These are phyloP conservation scores for Hyaloperonospora brassicae DNA, from an alignment of 352 stramenopile species.

Conservation along the genomic window DNA sequence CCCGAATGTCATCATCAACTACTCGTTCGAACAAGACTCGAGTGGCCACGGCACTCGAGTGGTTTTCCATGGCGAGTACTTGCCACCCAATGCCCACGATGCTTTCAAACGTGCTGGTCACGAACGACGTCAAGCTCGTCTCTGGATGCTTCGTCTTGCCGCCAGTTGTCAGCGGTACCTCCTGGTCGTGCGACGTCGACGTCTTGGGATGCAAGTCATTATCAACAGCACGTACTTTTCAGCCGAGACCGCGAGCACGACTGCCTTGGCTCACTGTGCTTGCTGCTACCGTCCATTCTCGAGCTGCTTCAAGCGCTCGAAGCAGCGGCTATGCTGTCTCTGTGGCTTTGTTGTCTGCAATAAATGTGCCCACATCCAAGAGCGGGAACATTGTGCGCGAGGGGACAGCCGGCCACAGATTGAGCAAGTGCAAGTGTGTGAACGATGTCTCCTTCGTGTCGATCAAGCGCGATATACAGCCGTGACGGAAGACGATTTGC, in stretches of 20 bases:
- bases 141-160: slow-evolving; percentile 26
- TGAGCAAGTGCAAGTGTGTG: slow-evolving; percentile 36
- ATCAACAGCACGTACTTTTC: slow-evolving; percentile 24
- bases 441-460: slow-evolving; percentile 37
- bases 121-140: slow-evolving; percentile 21
- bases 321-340: slow-evolving; percentile 33
- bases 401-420: slow-evolving; percentile 23
- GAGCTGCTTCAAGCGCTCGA: slow-evolving; percentile 21
- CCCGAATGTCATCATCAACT: slow-evolving; percentile 38
- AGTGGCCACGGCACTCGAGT: slow-evolving; percentile 28
- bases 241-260: slow-evolving; percentile 20
- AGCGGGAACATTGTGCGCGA: slow-evolving; percentile 30
- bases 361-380: slow-evolving; percentile 35
- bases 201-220: slow-evolving; percentile 44
- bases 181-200: slow-evolving; percentile 32
- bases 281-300: slow-evolving; percentile 39
- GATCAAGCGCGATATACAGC: slow-evolving; percentile 34
- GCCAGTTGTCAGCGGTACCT: slow-evolving; percentile 34
- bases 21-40: slow-evolving; percentile 34
- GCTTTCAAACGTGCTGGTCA: slow-evolving; percentile 22
- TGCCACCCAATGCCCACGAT: slow-evolving; percentile 17
- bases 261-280: slow-evolving; percentile 24
- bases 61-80: slow-evolving; percentile 36
- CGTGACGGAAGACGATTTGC: slow-evolving; percentile 33
- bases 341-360: slow-evolving; percentile 51